phyloP scores from a whole-genome alignment of 2,329 filamentous ascomycete species.

The Aspergillus alliaceus region DNA sequence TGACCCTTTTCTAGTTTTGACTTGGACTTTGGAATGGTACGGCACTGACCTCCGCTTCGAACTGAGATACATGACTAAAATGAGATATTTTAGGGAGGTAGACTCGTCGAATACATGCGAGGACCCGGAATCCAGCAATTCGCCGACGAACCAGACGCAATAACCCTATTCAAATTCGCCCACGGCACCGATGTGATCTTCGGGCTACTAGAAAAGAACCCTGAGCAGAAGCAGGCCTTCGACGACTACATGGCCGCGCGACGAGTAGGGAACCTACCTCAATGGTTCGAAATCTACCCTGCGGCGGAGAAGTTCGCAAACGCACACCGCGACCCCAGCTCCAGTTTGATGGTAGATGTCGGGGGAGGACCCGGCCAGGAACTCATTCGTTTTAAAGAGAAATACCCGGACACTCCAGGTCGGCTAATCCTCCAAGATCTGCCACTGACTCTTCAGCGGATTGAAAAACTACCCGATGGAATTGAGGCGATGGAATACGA shows the following conservation, averaged over 20 bases:
- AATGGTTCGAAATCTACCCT: conserved; percentile 21
- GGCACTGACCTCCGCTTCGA: not conserved
- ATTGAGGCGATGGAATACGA: conserved; percentile 42
- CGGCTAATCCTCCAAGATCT: conserved; percentile 51
- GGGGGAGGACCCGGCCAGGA: conserved; percentile 44
- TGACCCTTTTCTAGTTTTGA: not conserved
- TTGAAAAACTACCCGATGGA: conserved; percentile 8
- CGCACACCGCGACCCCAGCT: not conserved
- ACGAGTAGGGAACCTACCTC: conserved; percentile 11
- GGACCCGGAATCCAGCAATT: conserved; percentile 14
- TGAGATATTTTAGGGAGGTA: not conserved
- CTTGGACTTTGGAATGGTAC: conserved; percentile 11
- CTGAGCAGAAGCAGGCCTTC: conserved; percentile 18
- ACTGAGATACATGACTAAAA: not conserved
- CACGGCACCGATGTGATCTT: conserved; percentile 17
- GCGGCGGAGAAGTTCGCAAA: conserved; percentile 5
- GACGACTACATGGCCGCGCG: conserved; percentile 21
- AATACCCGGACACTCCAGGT: conserved; percentile 39
- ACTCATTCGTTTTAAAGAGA: conserved; percentile 33
- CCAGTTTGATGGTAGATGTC: conserved; percentile 40
- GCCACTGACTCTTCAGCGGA: conserved; percentile 32
- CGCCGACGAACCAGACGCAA: not conserved
- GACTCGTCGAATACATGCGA: conserved; percentile 19
- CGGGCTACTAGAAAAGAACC: conserved; percentile 16
- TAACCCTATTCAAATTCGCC: conserved; percentile 16